These are phyloP conservation scores for Collybia nuda DNA, from an alignment of 768 basidiomycete species.

Conservation along the genomic window DNA sequence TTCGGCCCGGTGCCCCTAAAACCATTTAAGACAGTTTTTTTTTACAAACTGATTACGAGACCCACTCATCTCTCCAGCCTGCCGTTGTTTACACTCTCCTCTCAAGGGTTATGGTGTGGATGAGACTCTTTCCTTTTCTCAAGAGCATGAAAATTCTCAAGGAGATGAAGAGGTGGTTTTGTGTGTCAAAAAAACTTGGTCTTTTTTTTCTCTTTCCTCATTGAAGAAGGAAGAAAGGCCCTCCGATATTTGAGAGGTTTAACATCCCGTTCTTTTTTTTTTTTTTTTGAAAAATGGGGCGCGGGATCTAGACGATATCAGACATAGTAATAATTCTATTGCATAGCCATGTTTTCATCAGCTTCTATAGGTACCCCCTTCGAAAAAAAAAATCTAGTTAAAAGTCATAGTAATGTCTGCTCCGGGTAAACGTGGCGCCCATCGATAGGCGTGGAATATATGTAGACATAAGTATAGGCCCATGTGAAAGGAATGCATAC, in stretches of 20 bases:
- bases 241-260: background rate
- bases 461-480: background rate
- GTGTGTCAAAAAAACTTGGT: slow-evolving; percentile 24
- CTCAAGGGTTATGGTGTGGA: slow-evolving; percentile 13
- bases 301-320: slow-evolving; percentile 28
- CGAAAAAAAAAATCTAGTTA: too few species aligned
- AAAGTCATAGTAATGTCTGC: background rate
- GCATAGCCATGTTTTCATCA: slow-evolving; percentile 1
- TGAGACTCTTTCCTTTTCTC: slow-evolving; percentile 25
- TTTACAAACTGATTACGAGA: background rate
- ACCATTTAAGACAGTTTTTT: too few species aligned
- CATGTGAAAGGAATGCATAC: slow-evolving; percentile 1
- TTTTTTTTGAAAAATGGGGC: slow-evolving; percentile 2
- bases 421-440: background rate
- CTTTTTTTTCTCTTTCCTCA: slow-evolving; percentile 10
- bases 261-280: too few species aligned
- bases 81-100: slow-evolving; percentile 17
- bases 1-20: too few species aligned
- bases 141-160: slow-evolving; percentile 16
- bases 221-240: slow-evolving; percentile 16
- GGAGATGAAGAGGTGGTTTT: slow-evolving; percentile 29
- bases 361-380: slow-evolving; percentile 6
- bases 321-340: slow-evolving; percentile 10
- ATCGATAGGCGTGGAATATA: too few species aligned
- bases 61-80: slow-evolving; percentile 4